Base-by-base conservation (phyloP, 371 early-diverging fungal species). In the Mortierella sp. region DNA sequence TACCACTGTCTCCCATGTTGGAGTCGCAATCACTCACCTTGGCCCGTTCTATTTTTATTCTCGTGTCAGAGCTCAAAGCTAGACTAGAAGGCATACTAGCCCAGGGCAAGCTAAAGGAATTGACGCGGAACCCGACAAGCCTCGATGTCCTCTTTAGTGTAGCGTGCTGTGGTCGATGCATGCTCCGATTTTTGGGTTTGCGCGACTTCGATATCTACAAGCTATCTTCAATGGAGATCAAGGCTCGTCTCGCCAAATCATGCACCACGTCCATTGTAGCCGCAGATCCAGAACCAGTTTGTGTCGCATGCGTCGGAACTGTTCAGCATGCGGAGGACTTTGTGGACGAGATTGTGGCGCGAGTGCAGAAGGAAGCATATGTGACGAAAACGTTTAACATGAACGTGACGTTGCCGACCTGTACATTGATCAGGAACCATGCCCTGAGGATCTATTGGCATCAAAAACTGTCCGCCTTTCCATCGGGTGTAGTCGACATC, bases 361-460 rank as follows among this genome's bases (percentile, higher is more conserved):
- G 72, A 23, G 50, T 86, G 2, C 31, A 49, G 28, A 49, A 71
- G 37, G 82, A 85, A 42, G 56, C 66, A 9, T 86, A 84, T 37
- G 68, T 75, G 37, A 68, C 78, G 8, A 60, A 67, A 23, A 59
- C 75, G n/a, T 80, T 85, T 59, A 81, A 70, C 50, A 67, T 89
- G 62, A 82, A 66, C 8, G 81, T 84, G 28, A 84, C 87, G 0
- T 58, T 88, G 3, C 89, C 89, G 11, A 68, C 80, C 14, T 80
- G 87, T 56, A 60, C 83, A n/a, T 30, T 89, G 46, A 43, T 79
- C 30, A 84, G 86, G 21, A 84, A 86, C 60, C 86, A 86, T 58
- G 62, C 87, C 0, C 43, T 84, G 12, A 50, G 56, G 6, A 47
- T 87, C 21, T 80, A 83, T 50, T 56, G 81, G 55, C 30, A 55